Percentiles rank a stretch among this genome's conserved stretches.
These are phyloP conservation scores for Hypoxylon sp. DNA, from an alignment of 2,329 filamentous ascomycete genomes.

Conservation along the genomic window DNA sequence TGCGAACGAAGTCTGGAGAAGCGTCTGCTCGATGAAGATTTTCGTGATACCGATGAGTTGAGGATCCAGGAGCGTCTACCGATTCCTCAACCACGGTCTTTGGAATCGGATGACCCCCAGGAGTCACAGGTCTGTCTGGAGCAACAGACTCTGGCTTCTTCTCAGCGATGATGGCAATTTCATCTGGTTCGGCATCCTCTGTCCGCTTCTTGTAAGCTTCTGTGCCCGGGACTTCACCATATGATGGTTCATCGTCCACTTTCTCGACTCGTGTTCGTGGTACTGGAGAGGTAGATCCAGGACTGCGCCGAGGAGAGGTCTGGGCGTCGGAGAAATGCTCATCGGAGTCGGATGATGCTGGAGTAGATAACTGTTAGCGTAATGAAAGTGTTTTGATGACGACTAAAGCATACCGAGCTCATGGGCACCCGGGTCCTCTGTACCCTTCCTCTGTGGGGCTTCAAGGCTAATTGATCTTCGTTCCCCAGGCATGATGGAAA, in stretches of 20 bases:
- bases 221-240: conserved; percentile 74
- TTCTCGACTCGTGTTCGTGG: conserved; percentile 73
- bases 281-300: conserved; percentile 64
- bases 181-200: conserved; percentile 72
- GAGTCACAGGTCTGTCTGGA: conserved; percentile 51
- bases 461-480: conserved; percentile 53
- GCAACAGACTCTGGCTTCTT: conserved; percentile 49
- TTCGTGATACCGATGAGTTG: conserved; percentile 61
- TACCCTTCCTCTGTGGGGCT: conserved; percentile 56
- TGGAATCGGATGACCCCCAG: conserved; percentile 61
- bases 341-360: conserved; percentile 70
- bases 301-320: conserved; percentile 62
- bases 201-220: conserved; percentile 69
- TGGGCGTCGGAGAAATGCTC: conserved; percentile 79
- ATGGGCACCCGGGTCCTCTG: conserved; percentile 71
- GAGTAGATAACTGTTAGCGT: conserved; percentile 35
- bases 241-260: conserved; percentile 69
- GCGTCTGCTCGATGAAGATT: conserved; percentile 66
- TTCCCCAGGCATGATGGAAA: conserved; percentile 49
- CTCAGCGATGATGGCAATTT: conserved; percentile 67
- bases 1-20: conserved; percentile 65
- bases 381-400: conserved; percentile 1
- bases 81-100: conserved; percentile 69
- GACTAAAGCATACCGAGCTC: conserved; percentile 67
- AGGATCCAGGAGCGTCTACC: conserved; percentile 60